Conservation (phyloP, 2,329 filamentous ascomycete species). For the Tetracladium maxilliforme region DNA sequence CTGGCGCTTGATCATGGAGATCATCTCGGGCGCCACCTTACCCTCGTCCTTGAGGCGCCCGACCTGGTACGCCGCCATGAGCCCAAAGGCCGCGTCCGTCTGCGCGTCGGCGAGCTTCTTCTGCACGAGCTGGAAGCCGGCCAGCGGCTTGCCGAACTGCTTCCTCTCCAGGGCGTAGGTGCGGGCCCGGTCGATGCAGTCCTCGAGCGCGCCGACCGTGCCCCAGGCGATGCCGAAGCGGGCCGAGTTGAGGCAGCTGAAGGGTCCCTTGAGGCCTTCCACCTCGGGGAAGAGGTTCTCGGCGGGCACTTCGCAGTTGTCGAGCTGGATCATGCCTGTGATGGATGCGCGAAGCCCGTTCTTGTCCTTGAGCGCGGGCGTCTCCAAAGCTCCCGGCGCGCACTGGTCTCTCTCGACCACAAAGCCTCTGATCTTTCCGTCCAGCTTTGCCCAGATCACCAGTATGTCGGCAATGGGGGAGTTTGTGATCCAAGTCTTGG, state of each 20-base stretch:
- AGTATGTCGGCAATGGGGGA: slow-evolving; percentile 52
- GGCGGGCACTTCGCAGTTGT: slow-evolving; percentile 47
- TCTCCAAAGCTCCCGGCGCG: slow-evolving; percentile 51
- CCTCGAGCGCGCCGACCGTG: slow-evolving; percentile 52
- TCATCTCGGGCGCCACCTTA: slow-evolving; percentile 53
- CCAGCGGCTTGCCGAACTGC: slow-evolving; percentile 55
- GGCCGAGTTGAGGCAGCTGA: slow-evolving; percentile 53
- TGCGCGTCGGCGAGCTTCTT: slow-evolving; percentile 55
- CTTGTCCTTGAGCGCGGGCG: slow-evolving; percentile 52
- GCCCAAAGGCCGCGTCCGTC: slow-evolving; percentile 52
- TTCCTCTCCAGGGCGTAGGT: slow-evolving; percentile 50
- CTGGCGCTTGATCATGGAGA: slow-evolving; percentile 58
- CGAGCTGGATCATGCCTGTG: slow-evolving; percentile 58
- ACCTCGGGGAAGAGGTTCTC: slow-evolving; percentile 56
- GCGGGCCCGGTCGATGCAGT: slow-evolving; percentile 45
- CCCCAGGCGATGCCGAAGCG: slow-evolving; percentile 56
- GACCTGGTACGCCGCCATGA: slow-evolving; percentile 48
- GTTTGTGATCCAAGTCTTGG: slow-evolving; percentile 63
- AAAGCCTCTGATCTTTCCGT: slow-evolving; percentile 55
- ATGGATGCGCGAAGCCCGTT: slow-evolving; percentile 52
- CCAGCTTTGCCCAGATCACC: slow-evolving; percentile 55
- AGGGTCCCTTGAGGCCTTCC: slow-evolving; percentile 48
- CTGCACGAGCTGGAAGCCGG: slow-evolving; percentile 57
- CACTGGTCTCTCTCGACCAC: slow-evolving; percentile 46
- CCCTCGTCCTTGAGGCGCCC: slow-evolving; percentile 53